These are phyloP conservation scores for Phytopythium kandeliae DNA, from an alignment of 352 stramenopile species.

Conservation along the genomic window DNA sequence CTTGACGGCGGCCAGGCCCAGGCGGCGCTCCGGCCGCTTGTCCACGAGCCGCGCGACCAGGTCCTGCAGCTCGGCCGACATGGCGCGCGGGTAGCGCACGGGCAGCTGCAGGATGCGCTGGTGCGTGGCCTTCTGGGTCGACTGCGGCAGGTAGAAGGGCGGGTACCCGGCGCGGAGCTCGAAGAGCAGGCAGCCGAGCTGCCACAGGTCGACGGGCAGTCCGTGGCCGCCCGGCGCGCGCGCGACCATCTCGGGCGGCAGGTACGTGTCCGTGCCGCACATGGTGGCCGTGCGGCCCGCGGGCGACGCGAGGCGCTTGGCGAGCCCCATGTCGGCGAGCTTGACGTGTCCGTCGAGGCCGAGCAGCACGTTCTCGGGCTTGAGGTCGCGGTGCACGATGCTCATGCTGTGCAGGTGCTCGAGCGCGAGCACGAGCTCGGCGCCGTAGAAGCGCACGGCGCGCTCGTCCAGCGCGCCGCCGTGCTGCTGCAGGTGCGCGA, in stretches of 20 bases:
- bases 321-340: slow-evolving; percentile 89
- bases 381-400: slow-evolving; percentile 93
- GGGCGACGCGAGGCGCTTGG: slow-evolving; percentile 76
- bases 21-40: slow-evolving; percentile 78
- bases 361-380: slow-evolving; percentile 90
- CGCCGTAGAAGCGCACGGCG: slow-evolving; percentile 80
- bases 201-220: slow-evolving; percentile 91
- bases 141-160: slow-evolving; percentile 90
- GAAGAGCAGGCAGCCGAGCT: slow-evolving; percentile 92
- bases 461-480: slow-evolving; percentile 74
- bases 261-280: slow-evolving; percentile 88
- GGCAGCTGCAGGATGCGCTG: slow-evolving; percentile 87
- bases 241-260: slow-evolving; percentile 86
- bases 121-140: slow-evolving; percentile 85
- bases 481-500: slow-evolving; percentile 86
- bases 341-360: slow-evolving; percentile 88
- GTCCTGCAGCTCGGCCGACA: slow-evolving; percentile 71
- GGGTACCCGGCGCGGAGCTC: slow-evolving; percentile 90
- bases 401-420: slow-evolving; percentile 90
- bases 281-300: slow-evolving; percentile 83
- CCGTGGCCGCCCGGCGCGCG: slow-evolving; percentile 76
- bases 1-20: slow-evolving; percentile 68
- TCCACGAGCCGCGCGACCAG: slow-evolving; percentile 65
- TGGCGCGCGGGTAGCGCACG: slow-evolving; percentile 82
- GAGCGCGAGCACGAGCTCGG: slow-evolving; percentile 72